phyloP scores from a whole-genome alignment of 352 stramenopile species.

The Pythium biforme region DNA sequence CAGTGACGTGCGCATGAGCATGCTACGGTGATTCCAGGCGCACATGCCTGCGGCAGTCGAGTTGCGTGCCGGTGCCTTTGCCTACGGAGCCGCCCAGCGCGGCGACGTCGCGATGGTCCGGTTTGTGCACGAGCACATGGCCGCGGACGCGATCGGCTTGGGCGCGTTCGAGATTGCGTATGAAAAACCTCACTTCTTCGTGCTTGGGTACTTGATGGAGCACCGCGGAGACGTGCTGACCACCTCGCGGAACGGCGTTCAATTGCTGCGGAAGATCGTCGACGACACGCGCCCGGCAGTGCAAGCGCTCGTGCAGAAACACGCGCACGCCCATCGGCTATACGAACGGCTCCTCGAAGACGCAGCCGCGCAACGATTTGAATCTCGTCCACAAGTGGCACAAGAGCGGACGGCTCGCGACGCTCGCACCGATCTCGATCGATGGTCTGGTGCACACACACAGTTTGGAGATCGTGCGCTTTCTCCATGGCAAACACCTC shows the following conservation, averaged over 20 bases:
- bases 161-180: background rate
- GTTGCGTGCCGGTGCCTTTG: no score
- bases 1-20: no score
- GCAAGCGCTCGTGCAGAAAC: background rate
- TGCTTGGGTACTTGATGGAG: background rate
- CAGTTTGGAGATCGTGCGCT: background rate
- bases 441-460: background rate
- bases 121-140: background rate
- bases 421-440: background rate
- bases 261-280: background rate
- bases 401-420: background rate
- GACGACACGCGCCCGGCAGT: background rate
- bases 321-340: background rate
- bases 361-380: background rate
- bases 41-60: no score
- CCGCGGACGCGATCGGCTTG: background rate
- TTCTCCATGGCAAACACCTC: background rate
- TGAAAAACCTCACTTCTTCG: background rate
- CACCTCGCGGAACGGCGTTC: background rate
- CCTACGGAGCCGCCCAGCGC: background rate
- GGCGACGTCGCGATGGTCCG: background rate
- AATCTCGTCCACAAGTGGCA: background rate
- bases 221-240: background rate
- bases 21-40: no score
- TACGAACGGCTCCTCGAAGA: background rate